Evolutionary conservation across 352 stramenopile genomes (phyloP).

Genomic region (Pythium diclinum): DNA sequence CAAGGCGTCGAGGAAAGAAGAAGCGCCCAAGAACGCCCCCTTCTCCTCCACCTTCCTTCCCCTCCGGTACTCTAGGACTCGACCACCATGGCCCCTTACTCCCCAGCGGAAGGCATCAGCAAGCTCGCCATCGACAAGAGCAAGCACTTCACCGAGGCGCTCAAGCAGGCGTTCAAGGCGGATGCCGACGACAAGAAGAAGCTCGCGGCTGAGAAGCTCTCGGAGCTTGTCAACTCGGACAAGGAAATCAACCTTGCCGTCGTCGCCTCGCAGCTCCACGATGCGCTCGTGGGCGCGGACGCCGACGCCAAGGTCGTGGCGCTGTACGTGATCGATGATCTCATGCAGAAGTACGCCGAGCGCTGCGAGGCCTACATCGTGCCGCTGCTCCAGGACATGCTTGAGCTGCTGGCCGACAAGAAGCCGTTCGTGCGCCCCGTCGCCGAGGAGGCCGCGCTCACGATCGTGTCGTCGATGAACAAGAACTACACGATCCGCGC

Average conservation of each 20-base stretch:
- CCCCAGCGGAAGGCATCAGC: conserved; percentile 75
- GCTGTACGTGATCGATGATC: conserved; percentile 72
- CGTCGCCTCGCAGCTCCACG: conserved; percentile 66
- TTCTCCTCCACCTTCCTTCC: conserved; percentile 28
- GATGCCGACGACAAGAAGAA: conserved; percentile 67
- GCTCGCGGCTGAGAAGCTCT: conserved; percentile 82
- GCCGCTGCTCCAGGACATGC: conserved; percentile 59
- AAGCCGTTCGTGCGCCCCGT: conserved; percentile 67
- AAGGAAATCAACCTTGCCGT: conserved; percentile 71
- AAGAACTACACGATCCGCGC: conserved; percentile 85
- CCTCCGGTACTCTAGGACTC: conserved; percentile 24
- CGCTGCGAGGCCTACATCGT: conserved; percentile 75
- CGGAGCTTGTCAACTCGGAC: conserved; percentile 71
- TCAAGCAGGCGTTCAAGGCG: conserved; percentile 69
- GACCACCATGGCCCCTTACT: conserved; percentile 78
- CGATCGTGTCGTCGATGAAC: conserved; percentile 78
- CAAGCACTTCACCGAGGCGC: conserved; percentile 87
- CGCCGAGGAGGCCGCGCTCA: conserved; percentile 73
- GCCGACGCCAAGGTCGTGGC: conserved; percentile 68
- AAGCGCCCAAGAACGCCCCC: conserved; percentile 26
- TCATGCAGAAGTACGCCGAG: conserved; percentile 86
- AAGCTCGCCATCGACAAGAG: conserved; percentile 87
- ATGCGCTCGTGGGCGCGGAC: conserved; percentile 48
- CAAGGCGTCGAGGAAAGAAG: conserved; percentile 28
- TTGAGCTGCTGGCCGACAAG: conserved; percentile 85